Evolutionary conservation across 1,284 basidiomycete species (phyloP).

Genomic region (Pseudozyma hubeiensis): DNA sequence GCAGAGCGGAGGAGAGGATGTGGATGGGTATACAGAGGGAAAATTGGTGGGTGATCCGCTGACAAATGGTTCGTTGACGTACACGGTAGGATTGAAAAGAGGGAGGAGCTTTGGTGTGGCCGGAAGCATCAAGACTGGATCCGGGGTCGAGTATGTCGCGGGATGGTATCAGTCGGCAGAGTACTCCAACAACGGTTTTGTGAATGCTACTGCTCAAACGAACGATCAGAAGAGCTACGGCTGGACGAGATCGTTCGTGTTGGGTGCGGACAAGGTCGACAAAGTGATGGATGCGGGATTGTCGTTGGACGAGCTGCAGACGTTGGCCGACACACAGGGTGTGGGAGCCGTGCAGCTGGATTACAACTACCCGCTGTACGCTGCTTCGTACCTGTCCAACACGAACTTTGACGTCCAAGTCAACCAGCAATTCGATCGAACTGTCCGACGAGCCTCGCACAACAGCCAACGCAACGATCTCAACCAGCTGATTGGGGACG

Average conservation of each 20-base stretch:
- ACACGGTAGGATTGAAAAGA: slow-evolving; percentile 10
- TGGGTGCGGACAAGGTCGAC: not conserved
- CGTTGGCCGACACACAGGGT: not conserved
- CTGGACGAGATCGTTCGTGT: slow-evolving; percentile 17
- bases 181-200: slow-evolving; percentile 19
- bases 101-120: slow-evolving; percentile 19
- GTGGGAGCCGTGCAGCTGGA: slow-evolving; percentile 17
- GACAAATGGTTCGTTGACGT: slow-evolving; percentile 18
- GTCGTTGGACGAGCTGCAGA: slow-evolving; percentile 3
- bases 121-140: slow-evolving; percentile 32
- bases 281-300: not conserved
- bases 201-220: slow-evolving; percentile 29
- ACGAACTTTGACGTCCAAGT: slow-evolving; percentile 17
- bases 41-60: slow-evolving; percentile 17
- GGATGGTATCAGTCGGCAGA: slow-evolving; percentile 22
- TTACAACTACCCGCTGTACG: slow-evolving; percentile 38
- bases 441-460: not conserved
- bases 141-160: slow-evolving; percentile 11
- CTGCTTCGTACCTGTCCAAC: slow-evolving; percentile 8
- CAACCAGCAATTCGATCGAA: slow-evolving; percentile 22
- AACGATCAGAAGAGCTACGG: slow-evolving; percentile 31
- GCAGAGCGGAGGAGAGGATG: not conserved
- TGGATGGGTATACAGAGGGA: slow-evolving; percentile 16
- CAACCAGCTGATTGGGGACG: slow-evolving; percentile 16
- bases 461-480: not conserved